A percentile compares a stretch with the other conserved stretches of the same genome.
Evolutionary conservation across 1,284 basidiomycete genomes (phyloP).

Genomic region (Cryptococcus sp.): DNA sequence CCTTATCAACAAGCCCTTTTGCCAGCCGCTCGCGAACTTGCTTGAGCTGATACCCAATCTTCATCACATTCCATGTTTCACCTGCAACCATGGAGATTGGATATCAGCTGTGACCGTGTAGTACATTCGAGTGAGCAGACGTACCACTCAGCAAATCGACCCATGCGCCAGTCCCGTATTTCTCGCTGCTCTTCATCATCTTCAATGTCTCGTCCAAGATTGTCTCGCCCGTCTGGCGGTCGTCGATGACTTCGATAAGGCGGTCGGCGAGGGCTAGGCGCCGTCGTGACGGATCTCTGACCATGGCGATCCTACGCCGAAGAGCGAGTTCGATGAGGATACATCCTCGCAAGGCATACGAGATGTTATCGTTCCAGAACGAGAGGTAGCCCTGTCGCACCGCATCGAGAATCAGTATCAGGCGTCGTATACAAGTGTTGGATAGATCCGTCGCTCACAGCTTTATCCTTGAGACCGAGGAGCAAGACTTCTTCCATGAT

Average conservation of each 20-base stretch:
- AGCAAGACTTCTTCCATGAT: constrained; percentile 96
- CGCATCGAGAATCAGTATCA: constrained; percentile 3
- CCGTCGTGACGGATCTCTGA: constrained; percentile 76
- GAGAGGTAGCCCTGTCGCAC: constrained; percentile 78
- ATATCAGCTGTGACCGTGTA: not conserved
- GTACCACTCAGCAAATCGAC: constrained; percentile 87
- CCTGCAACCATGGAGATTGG: constrained; percentile 57
- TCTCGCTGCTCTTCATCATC: constrained; percentile 82
- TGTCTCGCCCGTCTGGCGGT: constrained; percentile 88
- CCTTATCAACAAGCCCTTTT: constrained; percentile 97
- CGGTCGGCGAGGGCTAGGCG: constrained; percentile 77
- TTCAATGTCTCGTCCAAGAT: constrained; percentile 91
- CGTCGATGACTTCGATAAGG: constrained; percentile 85
- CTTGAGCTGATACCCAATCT: constrained; percentile 95
- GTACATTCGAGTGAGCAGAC: constrained; percentile 31
- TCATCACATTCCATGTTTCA: constrained; percentile 98
- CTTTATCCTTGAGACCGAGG: constrained; percentile 88
- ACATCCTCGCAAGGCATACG: constrained; percentile 90
- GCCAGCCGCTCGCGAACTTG: constrained; percentile 93
- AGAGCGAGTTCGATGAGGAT: constrained; percentile 93
- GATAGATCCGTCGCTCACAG: constrained; percentile 57
- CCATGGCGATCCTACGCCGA: constrained; percentile 82
- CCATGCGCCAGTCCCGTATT: constrained; percentile 87
- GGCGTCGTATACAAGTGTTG: not conserved
- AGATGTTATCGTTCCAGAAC: constrained; percentile 98